phyloP scores from a whole-genome alignment of 148 eudicot genomes.

The Agrostemma githago region DNA sequence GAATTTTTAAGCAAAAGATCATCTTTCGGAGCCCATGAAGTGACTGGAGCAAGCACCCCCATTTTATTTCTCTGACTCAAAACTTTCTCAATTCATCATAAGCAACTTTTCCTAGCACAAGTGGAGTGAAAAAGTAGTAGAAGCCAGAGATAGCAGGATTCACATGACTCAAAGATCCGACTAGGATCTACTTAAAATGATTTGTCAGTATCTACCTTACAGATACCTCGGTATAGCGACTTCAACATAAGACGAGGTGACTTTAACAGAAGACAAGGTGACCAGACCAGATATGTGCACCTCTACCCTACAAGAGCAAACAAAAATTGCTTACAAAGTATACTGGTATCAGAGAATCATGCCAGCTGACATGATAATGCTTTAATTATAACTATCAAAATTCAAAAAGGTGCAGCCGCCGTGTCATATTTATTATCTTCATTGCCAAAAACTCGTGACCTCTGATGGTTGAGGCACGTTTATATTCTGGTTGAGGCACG shows the following conservation, averaged over 20 bases:
- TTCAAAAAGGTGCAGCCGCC: not conserved
- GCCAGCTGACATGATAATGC: not conserved
- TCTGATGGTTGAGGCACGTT: no score
- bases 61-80: slow-evolving; percentile 22
- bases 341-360: not conserved
- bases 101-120: not conserved
- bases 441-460: no score
- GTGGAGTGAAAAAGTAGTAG: not conserved
- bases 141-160: not conserved
- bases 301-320: slow-evolving; percentile 7
- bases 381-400: not conserved
- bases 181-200: not conserved
- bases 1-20: slow-evolving; percentile 67
- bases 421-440: not conserved
- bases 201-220: slow-evolving; percentile 4
- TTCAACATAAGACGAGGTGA: not conserved
- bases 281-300: not conserved
- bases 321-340: not conserved
- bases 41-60: slow-evolving; percentile 49
- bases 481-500: no score
- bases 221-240: not conserved
- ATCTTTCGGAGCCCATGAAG: slow-evolving; percentile 66
- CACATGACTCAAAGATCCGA: not conserved
- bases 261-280: not conserved
- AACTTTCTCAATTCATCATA: slow-evolving; percentile 1